These are phyloP conservation scores for Chaetomiaceae sp. DNA, from an alignment of 2,329 filamentous ascomycete species.

Conservation along the genomic window DNA sequence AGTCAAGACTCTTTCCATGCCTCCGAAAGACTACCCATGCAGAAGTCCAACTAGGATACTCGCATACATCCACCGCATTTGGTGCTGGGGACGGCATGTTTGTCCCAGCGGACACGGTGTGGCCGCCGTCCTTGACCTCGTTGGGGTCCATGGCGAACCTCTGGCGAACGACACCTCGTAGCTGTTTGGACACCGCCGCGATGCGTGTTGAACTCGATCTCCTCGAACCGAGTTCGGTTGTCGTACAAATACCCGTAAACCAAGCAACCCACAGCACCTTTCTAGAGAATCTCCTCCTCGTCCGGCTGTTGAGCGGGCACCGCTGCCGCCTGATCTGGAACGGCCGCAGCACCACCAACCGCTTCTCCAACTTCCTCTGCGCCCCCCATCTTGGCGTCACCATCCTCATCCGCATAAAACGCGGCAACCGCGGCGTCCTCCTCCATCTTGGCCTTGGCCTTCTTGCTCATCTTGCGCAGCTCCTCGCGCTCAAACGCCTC, in stretches of 20 bases:
- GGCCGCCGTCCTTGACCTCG: too few species aligned
- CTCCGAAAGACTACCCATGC: too few species aligned
- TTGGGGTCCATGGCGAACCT: too few species aligned
- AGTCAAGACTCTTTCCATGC: too few species aligned
- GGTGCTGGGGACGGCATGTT: too few species aligned
- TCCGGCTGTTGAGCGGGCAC: background rate
- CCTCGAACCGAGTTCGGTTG: too few species aligned
- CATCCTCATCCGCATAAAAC: slow-evolving; percentile 26
- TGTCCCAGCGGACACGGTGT: too few species aligned
- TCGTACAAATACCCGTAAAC: background rate
- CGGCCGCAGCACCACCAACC: background rate
- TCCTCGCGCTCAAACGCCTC: slow-evolving; percentile 11
- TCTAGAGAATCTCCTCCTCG: slow-evolving; percentile 21
- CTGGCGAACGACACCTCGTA: too few species aligned
- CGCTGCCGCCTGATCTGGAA: background rate
- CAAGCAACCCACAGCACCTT: background rate
- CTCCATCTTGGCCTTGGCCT: slow-evolving; percentile 20
- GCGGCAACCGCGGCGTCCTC: slow-evolving; percentile 23
- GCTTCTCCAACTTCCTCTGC: slow-evolving; percentile 11
- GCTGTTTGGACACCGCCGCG: background rate
- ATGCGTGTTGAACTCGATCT: too few species aligned
- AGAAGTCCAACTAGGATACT: too few species aligned
- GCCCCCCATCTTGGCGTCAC: slow-evolving; percentile 36
- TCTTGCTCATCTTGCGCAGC: slow-evolving; percentile 15
- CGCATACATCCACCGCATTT: too few species aligned